A percentile compares a stretch with the other conserved stretches of the same genome.
phyloP scores from a whole-genome alignment of 176 grass and related monocot species.

The Musa troglodytarum region DNA sequence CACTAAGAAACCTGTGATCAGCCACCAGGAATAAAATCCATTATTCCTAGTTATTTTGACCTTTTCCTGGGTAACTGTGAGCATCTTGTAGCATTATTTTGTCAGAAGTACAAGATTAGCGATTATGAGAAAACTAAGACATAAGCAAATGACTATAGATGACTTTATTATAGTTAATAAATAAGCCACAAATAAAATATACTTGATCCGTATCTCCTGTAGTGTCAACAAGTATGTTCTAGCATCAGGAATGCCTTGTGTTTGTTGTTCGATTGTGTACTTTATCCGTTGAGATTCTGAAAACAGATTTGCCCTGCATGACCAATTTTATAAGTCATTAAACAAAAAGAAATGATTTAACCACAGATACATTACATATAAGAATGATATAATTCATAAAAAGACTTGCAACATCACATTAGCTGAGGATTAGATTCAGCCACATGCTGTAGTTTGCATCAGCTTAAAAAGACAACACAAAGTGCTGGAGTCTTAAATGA shows the following conservation, averaged over 20 bases:
- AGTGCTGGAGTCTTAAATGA: neutral
- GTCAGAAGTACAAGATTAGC: neutral
- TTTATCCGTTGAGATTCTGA: slow-evolving; percentile 77
- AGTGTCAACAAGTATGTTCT: slow-evolving; percentile 73
- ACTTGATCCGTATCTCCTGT: slow-evolving; percentile 85
- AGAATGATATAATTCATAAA: too few species aligned
- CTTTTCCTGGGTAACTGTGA: too few species aligned
- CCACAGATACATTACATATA: neutral
- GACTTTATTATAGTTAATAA: too few species aligned
- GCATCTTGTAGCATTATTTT: too few species aligned
- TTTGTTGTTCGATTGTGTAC: slow-evolving; percentile 56
- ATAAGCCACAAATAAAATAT: neutral
- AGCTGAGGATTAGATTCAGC: too few species aligned
- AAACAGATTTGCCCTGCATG: slow-evolving; percentile 71
- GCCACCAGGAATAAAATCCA: too few species aligned
- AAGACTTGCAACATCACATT: too few species aligned
- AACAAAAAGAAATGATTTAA: slow-evolving; percentile 10
- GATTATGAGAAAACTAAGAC: neutral
- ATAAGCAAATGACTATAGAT: neutral
- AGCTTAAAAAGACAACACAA: neutral
- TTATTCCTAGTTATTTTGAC: too few species aligned
- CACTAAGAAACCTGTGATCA: too few species aligned
- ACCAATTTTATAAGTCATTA: slow-evolving; percentile 12
- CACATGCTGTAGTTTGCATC: too few species aligned
- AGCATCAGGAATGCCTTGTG: slow-evolving; percentile 80